Evolutionary conservation across 176 grass and related monocot species (phyloP).

Genomic region (Oryza glumipatula): DNA sequence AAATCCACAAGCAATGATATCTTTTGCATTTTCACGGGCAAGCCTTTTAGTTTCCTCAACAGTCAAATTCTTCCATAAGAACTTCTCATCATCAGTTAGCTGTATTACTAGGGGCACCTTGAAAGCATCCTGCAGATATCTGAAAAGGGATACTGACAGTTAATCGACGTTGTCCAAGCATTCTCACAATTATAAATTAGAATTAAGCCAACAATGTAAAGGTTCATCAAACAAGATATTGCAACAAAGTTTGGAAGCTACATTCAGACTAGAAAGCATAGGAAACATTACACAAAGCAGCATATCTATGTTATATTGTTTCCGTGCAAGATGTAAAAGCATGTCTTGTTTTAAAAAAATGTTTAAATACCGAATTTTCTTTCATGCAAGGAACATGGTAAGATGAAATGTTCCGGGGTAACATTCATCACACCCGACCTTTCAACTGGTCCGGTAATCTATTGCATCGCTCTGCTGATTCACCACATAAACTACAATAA

Average conservation of each 20-base stretch:
- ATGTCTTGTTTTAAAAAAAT: background rate
- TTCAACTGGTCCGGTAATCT: background rate
- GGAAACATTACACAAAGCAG: background rate
- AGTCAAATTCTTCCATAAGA: slow-evolving; percentile 82
- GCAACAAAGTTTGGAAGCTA: background rate
- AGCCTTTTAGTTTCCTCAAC: slow-evolving; percentile 85
- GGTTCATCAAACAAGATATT: background rate
- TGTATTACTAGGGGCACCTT: slow-evolving; percentile 97
- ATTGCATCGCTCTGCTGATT: background rate
- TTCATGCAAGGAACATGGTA: background rate
- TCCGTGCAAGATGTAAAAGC: background rate
- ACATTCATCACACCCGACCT: background rate
- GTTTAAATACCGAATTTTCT: background rate
- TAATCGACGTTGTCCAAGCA: background rate
- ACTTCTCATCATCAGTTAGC: slow-evolving; percentile 94
- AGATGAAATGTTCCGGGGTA: background rate
- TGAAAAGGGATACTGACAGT: slow-evolving; percentile 37
- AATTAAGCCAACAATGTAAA: background rate
- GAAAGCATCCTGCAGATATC: slow-evolving; percentile 95
- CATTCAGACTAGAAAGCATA: background rate
- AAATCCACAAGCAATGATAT: slow-evolving; percentile 96
- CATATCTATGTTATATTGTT: background rate
- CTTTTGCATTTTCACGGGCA: slow-evolving; percentile 94
- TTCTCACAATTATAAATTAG: background rate
- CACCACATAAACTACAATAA: background rate